A percentile compares a stretch with the other conserved stretches of the same genome.
Evolutionary conservation across 352 stramenopile genomes (phyloP).

Genomic region (Pythium utonaiense): DNA sequence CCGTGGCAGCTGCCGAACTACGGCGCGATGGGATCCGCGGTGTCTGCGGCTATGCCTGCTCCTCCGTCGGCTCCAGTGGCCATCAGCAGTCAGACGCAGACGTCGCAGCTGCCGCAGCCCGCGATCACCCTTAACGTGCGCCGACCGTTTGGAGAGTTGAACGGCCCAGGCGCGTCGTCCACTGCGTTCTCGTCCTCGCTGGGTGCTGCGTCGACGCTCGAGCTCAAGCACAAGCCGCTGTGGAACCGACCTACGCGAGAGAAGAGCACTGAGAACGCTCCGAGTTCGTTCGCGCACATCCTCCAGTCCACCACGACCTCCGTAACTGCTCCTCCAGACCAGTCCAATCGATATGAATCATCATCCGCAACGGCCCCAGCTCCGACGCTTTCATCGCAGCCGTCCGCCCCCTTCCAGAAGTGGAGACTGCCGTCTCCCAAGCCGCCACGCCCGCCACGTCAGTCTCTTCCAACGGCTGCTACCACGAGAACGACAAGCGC

Average conservation of each 20-base stretch:
- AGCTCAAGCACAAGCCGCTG: constrained; percentile 20
- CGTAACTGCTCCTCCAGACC: background rate
- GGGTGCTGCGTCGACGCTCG: background rate
- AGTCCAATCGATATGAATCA: background rate
- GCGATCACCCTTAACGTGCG: constrained; percentile 14
- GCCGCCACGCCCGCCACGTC: constrained; percentile 10
- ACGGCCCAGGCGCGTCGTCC: background rate
- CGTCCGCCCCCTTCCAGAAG: background rate
- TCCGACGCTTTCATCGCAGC: background rate
- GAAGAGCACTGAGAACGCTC: background rate
- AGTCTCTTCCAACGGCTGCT: background rate
- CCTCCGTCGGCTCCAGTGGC: background rate
- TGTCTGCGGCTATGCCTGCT: background rate
- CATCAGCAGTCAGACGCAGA: background rate
- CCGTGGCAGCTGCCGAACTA: constrained; percentile 28
- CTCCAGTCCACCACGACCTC: background rate
- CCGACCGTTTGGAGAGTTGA: constrained; percentile 7
- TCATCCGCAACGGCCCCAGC: background rate
- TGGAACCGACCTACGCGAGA: constrained; percentile 5
- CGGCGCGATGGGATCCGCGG: background rate
- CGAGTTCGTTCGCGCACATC: background rate
- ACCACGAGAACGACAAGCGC: background rate
- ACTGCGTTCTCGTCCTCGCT: background rate
- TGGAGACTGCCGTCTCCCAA: constrained; percentile 15
- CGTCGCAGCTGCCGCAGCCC: background rate